Evolutionary conservation across 768 basidiomycete genomes (phyloP).

Genomic region (Pulveroboletus ravenelii): DNA sequence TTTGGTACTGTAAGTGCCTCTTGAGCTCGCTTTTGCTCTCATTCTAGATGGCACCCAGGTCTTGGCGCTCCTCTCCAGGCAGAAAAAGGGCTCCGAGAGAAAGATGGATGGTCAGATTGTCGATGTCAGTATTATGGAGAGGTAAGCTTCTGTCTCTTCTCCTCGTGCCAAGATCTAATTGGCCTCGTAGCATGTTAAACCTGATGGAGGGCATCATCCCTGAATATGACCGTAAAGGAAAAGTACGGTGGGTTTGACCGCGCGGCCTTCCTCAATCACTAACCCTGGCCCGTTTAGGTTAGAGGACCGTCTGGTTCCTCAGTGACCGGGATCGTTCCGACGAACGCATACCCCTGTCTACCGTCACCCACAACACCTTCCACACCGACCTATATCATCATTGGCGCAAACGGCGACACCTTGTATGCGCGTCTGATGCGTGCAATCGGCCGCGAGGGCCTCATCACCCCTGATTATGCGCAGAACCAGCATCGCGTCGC

Average conservation of each 20-base stretch:
- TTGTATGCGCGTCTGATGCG: constrained; percentile 66
- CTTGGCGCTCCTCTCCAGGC: constrained; percentile 52
- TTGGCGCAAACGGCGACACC: constrained; percentile 68
- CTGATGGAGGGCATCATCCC: constrained; percentile 76
- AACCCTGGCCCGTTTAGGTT: constrained; percentile 34
- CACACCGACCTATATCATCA: constrained; percentile 55
- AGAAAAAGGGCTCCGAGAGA: constrained; percentile 30
- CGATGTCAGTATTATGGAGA: constrained; percentile 75
- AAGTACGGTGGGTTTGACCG: constrained; percentile 33
- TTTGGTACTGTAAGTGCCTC: constrained; percentile 57
- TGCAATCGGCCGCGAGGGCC: constrained; percentile 53
- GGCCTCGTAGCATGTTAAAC: constrained; percentile 56
- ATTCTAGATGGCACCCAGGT: constrained; percentile 36
- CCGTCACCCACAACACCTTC: constrained; percentile 38
- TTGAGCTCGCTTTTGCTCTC: background rate
- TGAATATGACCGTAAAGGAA: constrained; percentile 68
- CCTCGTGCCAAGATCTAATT: background rate
- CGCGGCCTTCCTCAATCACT: background rate
- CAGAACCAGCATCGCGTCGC: constrained; percentile 41
- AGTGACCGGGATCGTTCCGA: constrained; percentile 71
- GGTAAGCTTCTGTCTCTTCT: constrained; percentile 31
- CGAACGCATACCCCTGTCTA: constrained; percentile 67
- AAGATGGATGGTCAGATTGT: constrained; percentile 46
- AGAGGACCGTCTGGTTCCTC: constrained; percentile 73
- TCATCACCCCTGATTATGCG: constrained; percentile 49